Evolutionary conservation across 768 basidiomycete genomes (phyloP).

Genomic region (Trametes villosa): DNA sequence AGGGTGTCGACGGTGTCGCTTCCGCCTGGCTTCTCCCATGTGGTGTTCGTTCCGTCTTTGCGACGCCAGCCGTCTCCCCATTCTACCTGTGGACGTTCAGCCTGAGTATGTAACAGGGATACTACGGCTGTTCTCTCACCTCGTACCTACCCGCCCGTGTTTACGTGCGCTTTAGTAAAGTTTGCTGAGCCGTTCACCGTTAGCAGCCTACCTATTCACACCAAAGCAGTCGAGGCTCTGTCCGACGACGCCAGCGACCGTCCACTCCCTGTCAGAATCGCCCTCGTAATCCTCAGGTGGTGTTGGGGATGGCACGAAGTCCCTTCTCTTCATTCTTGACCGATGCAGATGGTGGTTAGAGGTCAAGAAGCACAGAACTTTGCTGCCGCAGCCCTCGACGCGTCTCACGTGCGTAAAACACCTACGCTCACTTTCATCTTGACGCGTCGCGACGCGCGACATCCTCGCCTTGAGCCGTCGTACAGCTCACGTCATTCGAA

Average conservation of each 20-base stretch:
- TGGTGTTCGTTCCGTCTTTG: constrained; percentile 55
- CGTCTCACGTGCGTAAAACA: background rate
- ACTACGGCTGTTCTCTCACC: too few species aligned
- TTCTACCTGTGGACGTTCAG: constrained; percentile 43
- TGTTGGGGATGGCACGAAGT: constrained; percentile 18
- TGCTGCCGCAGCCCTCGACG: background rate
- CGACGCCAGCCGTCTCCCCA: constrained; percentile 56
- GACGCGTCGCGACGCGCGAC: constrained; percentile 7
- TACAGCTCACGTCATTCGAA: background rate
- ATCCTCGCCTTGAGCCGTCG: background rate
- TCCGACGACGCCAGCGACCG: constrained; percentile 21
- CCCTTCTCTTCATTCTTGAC: background rate
- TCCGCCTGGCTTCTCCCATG: constrained; percentile 47
- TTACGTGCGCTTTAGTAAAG: too few species aligned
- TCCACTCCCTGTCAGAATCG: constrained; percentile 19
- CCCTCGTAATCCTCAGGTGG: constrained; percentile 23
- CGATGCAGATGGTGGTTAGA: background rate
- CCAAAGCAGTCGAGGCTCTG: constrained; percentile 23
- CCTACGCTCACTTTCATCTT: background rate
- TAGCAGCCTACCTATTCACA: constrained; percentile 15
- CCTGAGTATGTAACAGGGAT: too few species aligned
- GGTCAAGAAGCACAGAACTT: background rate
- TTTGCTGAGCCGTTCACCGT: too few species aligned
- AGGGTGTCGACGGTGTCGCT: constrained; percentile 25
- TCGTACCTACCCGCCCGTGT: too few species aligned